Evolutionary conservation across 257 asterid species (phyloP).

Genomic region (Solanum neorickii): DNA sequence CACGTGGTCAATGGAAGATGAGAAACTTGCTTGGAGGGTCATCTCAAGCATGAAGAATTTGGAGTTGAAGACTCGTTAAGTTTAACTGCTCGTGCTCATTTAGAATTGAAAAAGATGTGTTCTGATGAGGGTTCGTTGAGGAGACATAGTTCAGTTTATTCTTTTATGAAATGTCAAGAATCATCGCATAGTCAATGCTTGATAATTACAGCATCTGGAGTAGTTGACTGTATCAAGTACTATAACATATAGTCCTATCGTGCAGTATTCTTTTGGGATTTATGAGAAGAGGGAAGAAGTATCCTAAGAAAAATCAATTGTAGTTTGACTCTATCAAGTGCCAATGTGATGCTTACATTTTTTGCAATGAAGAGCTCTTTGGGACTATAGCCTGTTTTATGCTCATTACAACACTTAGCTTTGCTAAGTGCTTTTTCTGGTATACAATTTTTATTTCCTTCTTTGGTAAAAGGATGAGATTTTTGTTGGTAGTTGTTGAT

Average conservation of each 20-base stretch:
- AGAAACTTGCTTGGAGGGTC: conserved; percentile 48
- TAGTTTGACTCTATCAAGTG: background rate
- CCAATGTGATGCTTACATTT: background rate
- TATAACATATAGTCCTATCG: background rate
- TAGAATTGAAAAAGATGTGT: background rate
- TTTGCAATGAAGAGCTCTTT: background rate
- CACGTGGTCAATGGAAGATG: conserved; percentile 44
- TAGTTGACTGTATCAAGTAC: background rate
- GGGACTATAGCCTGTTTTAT: background rate
- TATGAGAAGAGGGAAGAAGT: background rate
- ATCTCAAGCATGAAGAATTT: conserved; percentile 28
- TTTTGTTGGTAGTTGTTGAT: background rate
- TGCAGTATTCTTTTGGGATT: background rate
- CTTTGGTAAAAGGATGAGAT: background rate
- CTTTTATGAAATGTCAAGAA: background rate
- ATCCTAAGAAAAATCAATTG: background rate
- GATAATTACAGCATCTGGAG: background rate
- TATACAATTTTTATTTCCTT: background rate
- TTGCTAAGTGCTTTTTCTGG: background rate
- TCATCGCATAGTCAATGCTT: background rate
- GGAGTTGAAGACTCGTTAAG: background rate
- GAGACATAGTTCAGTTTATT: background rate
- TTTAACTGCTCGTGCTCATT: background rate
- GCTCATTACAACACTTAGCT: background rate
- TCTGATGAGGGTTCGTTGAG: background rate